phyloP scores from a whole-genome alignment of 495 filamentous ascomycete genomes.

The Podospora pseudocomata region DNA sequence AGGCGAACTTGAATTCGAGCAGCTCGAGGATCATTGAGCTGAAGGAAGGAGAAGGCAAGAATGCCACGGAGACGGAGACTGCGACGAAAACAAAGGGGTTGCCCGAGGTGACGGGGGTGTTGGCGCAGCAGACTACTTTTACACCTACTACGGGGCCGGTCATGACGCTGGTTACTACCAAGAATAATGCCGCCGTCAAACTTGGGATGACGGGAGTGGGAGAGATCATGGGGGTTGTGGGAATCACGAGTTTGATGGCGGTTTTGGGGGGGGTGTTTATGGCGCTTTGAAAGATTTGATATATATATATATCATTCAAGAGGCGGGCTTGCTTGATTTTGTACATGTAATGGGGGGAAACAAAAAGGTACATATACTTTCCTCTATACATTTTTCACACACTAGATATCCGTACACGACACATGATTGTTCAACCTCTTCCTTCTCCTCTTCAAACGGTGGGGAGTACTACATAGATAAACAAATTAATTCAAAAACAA shows the following conservation, averaged over 20 bases:
- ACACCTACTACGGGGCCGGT: conserved; percentile 15
- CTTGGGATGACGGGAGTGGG: background rate
- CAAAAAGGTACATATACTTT: background rate
- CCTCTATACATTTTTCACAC: background rate
- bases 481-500: background rate
- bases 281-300: background rate
- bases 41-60: background rate
- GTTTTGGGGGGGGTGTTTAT: background rate
- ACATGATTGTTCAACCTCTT: background rate
- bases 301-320: background rate
- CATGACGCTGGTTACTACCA: background rate
- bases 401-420: background rate
- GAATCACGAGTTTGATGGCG: background rate
- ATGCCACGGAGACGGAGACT: no score
- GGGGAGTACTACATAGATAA: background rate
- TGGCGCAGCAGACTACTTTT: conserved; percentile 25
- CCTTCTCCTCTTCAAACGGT: background rate
- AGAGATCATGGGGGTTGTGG: background rate
- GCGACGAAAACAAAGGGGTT: conserved; percentile 18
- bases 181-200: background rate
- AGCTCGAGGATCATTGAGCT: conserved; percentile 48
- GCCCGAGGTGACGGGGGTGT: conserved; percentile 39
- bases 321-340: no score
- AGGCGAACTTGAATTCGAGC: conserved; percentile 72
- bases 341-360: background rate